Conservation (phyloP, 2,329 filamentous ascomycete genomes). For the Fusarium marasasianum region DNA sequence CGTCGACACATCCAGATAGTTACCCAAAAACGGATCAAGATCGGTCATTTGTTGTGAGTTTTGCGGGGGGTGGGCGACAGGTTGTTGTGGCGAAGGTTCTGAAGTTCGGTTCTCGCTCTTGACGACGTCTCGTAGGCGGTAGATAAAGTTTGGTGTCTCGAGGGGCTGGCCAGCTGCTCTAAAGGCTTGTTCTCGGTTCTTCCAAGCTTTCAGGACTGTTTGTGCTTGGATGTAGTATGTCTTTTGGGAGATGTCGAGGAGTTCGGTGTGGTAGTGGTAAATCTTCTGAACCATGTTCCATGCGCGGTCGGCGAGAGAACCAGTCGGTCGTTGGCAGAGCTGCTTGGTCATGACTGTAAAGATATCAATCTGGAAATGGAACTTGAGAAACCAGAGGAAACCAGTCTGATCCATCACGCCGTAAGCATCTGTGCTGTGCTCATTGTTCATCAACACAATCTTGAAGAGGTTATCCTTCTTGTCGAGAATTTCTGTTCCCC, state of each 20-base stretch:
- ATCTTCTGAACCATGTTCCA: constrained; percentile 60
- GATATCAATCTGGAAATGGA: constrained; percentile 65
- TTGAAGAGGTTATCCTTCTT: constrained; percentile 65
- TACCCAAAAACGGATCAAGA: constrained; percentile 56
- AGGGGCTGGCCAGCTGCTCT: constrained; percentile 49
- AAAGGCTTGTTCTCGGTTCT: constrained; percentile 56
- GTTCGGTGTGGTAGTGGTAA: constrained; percentile 60
- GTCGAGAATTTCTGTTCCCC: constrained; percentile 59
- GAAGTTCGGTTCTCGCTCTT: constrained; percentile 51
- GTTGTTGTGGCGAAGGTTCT: constrained; percentile 37
- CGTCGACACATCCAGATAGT: constrained; percentile 54
- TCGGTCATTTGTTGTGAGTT: constrained; percentile 41
- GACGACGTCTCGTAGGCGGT: constrained; percentile 54
- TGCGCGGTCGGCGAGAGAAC: constrained; percentile 62
- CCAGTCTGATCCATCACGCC: constrained; percentile 54
- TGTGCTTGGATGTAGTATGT: constrained; percentile 56
- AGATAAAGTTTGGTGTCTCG: constrained; percentile 57
- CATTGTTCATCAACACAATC: constrained; percentile 59
- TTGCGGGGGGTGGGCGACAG: constrained; percentile 42
- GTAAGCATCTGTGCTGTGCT: constrained; percentile 59
- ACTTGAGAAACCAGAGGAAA: constrained; percentile 65
- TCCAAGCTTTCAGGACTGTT: constrained; percentile 63
- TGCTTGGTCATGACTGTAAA: constrained; percentile 65
- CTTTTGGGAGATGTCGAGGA: constrained; percentile 60
- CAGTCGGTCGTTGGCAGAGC: constrained; percentile 59